These are phyloP conservation scores for Neurospora cerealis DNA, from an alignment of 495 filamentous ascomycete species.

Conservation along the genomic window DNA sequence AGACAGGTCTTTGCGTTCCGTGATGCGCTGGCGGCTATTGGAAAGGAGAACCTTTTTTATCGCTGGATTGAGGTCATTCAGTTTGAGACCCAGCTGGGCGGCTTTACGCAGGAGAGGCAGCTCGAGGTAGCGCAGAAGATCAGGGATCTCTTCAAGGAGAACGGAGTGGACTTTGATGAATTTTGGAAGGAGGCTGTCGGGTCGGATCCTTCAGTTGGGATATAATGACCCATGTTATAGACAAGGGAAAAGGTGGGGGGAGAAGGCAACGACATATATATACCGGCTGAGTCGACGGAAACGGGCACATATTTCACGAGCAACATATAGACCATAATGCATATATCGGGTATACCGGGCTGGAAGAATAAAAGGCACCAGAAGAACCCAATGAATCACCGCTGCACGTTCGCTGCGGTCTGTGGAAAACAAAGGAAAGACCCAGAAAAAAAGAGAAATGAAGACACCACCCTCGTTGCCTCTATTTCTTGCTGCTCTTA, in stretches of 20 bases:
- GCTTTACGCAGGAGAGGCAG: slow-evolving; percentile 61
- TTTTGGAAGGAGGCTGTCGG: slow-evolving; percentile 66
- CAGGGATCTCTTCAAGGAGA: slow-evolving; percentile 55
- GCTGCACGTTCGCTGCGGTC: not conserved
- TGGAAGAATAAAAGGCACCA: not conserved
- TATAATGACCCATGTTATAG: slow-evolving; percentile 1
- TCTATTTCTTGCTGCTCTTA: slow-evolving; percentile 26
- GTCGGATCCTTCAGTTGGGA: slow-evolving; percentile 33
- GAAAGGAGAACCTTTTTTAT: slow-evolving; percentile 78
- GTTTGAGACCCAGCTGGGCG: slow-evolving; percentile 64
- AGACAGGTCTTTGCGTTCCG: slow-evolving; percentile 61
- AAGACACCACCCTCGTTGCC: not conserved
- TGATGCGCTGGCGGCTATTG: slow-evolving; percentile 56
- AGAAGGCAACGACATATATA: not conserved
- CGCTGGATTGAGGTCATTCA: slow-evolving; percentile 79
- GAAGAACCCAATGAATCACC: not conserved
- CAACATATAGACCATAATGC: slow-evolving; percentile 6
- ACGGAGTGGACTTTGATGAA: slow-evolving; percentile 65
- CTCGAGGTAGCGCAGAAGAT: slow-evolving; percentile 50
- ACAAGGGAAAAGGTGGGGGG: not conserved
- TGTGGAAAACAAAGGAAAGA: slow-evolving; percentile 4
- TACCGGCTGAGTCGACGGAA: not conserved
- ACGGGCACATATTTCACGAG: not conserved
- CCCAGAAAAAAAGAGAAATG: not conserved
- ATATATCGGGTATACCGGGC: not conserved